These are phyloP conservation scores for Blastomyces gilchristii DNA, from an alignment of 2,329 filamentous ascomycete species.

Conservation along the genomic window DNA sequence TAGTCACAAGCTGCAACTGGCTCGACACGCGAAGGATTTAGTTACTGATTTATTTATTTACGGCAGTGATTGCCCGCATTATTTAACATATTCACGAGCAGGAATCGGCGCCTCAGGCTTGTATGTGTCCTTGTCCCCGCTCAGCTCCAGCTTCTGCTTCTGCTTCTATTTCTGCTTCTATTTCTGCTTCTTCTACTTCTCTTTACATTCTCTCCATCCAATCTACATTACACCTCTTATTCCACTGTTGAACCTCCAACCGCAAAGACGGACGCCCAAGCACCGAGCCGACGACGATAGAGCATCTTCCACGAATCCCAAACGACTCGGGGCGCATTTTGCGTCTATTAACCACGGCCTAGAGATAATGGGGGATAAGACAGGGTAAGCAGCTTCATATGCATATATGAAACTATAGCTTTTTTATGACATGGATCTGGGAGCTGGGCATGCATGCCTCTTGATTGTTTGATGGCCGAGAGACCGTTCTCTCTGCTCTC, in stretches of 20 bases:
- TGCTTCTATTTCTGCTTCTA: not conserved
- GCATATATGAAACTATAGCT: not conserved
- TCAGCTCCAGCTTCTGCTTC: not conserved
- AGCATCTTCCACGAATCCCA: not conserved
- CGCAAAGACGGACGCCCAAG: not conserved
- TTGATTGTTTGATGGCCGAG: not conserved
- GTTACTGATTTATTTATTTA: not conserved
- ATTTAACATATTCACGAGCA: not conserved
- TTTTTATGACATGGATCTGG: too few species aligned
- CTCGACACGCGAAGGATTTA: too few species aligned
- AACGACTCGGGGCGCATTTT: not conserved
- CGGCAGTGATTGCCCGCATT: not conserved
- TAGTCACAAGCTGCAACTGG: not conserved
- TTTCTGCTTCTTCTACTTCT: not conserved
- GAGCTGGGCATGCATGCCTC: too few species aligned
- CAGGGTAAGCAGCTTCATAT: not conserved
- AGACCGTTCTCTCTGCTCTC: not conserved
- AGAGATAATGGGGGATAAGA: not conserved
- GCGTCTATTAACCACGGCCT: not conserved
- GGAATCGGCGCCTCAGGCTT: not conserved
- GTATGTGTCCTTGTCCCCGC: too few species aligned
- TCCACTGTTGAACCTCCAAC: not conserved
- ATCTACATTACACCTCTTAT: not conserved
- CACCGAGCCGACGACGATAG: not conserved
- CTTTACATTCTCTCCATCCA: not conserved